Evolutionary conservation across 2,329 filamentous ascomycete species (phyloP).

Genomic region (Neopestalotiopsis rosae): DNA sequence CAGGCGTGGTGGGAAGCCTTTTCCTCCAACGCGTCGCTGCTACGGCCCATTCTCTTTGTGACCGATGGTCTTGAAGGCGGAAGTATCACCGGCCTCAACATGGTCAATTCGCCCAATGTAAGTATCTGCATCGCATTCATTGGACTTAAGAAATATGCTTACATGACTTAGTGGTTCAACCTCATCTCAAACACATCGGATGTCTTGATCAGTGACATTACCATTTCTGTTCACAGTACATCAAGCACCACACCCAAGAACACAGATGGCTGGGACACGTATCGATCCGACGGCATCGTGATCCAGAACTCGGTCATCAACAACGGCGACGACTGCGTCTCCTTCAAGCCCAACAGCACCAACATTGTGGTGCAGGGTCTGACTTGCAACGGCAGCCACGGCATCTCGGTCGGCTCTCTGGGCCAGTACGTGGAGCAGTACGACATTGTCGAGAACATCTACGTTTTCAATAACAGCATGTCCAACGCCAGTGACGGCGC

Average conservation of each 20-base stretch:
- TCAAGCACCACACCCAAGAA: constrained; percentile 62
- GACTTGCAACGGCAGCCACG: constrained; percentile 72
- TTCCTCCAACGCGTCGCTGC: constrained; percentile 53
- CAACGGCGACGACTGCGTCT: constrained; percentile 74
- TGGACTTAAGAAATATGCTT: background rate
- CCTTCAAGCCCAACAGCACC: constrained; percentile 77
- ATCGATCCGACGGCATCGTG: constrained; percentile 64
- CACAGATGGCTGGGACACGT: constrained; percentile 70
- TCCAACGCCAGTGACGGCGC: constrained; percentile 67
- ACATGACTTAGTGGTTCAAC: constrained; percentile 60
- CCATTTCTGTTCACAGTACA: constrained; percentile 48
- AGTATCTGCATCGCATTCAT: background rate
- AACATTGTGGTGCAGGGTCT: constrained; percentile 72
- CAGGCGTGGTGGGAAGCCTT: constrained; percentile 70
- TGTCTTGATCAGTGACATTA: constrained; percentile 67
- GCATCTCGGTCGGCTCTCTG: constrained; percentile 74
- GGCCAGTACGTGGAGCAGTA: constrained; percentile 69
- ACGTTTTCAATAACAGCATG: constrained; percentile 63
- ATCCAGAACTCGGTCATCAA: constrained; percentile 70
- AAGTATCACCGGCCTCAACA: constrained; percentile 62
- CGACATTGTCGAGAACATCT: constrained; percentile 73
- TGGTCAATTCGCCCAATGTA: constrained; percentile 59
- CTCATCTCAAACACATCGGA: constrained; percentile 70
- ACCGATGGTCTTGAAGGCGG: constrained; percentile 62
- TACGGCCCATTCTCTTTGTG: constrained; percentile 64